Percentiles rank a stretch among this genome's conserved stretches.
Conservation (phyloP, 805 yeast genomes). For the Candida sanyiensis region DNA sequence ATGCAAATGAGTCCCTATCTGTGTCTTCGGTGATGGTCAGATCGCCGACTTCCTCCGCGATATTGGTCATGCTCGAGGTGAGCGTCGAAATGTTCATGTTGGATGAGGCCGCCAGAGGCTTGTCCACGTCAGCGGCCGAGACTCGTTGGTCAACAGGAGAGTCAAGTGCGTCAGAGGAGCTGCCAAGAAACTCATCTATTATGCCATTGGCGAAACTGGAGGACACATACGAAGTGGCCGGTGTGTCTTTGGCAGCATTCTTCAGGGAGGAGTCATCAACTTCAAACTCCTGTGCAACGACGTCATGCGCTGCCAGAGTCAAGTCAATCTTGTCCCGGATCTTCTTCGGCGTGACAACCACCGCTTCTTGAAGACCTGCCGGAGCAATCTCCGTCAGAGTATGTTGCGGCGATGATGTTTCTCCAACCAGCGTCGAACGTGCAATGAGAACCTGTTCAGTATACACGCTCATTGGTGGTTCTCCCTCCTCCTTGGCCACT, state of each 20-base stretch:
- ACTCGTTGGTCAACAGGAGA: slow-evolving; percentile 7
- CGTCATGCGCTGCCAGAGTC: slow-evolving; percentile 11
- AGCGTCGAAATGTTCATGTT: slow-evolving; percentile 24
- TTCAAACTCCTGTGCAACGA: slow-evolving; percentile 11
- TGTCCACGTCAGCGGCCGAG: slow-evolving; percentile 16
- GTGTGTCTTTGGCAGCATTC: neutral
- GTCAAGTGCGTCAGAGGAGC: slow-evolving; percentile 17
- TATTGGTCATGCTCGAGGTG: slow-evolving; percentile 17
- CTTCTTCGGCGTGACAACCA: slow-evolving; percentile 13
- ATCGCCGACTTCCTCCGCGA: slow-evolving; percentile 23
- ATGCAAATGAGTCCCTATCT: slow-evolving; percentile 7
- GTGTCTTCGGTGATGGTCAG: slow-evolving; percentile 21
- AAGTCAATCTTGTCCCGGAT: no score
- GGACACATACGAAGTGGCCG: slow-evolving; percentile 17
- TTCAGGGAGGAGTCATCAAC: neutral
- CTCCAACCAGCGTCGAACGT: no score
- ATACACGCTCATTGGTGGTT: neutral
- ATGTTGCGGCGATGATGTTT: no score
- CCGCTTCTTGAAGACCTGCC: slow-evolving; percentile 13
- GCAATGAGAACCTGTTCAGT: neutral
- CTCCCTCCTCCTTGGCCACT: neutral
- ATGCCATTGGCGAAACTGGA: slow-evolving; percentile 24
- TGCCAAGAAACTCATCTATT: slow-evolving; percentile 22
- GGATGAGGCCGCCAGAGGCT: slow-evolving; percentile 27
- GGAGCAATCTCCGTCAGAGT: no score